A percentile compares a stretch with the other conserved stretches of the same genome.
Evolutionary conservation across 2,329 filamentous ascomycete species (phyloP).

Genomic region (Cordyceps javanica): DNA sequence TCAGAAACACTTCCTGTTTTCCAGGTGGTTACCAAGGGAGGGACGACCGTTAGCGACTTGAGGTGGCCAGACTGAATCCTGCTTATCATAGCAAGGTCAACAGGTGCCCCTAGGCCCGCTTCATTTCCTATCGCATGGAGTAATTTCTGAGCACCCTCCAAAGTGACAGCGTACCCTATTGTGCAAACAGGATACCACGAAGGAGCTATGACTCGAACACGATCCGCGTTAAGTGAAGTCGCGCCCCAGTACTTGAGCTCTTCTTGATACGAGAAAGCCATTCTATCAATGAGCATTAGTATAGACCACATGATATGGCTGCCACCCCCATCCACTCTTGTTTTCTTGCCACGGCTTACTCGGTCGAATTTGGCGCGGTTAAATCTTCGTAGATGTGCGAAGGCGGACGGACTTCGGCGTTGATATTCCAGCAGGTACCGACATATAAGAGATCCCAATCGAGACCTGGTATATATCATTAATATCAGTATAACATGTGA

Average conservation of each 20-base stretch:
- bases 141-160: background rate
- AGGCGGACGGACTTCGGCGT: background rate
- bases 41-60: background rate
- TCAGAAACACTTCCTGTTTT: background rate
- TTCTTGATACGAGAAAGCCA: background rate
- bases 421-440: background rate
- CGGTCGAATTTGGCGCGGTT: background rate
- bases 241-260: slow-evolving; percentile 1
- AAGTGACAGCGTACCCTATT: background rate
- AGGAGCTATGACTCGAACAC: background rate
- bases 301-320: background rate
- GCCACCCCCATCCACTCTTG: background rate
- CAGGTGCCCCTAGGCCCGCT: background rate
- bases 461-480: background rate
- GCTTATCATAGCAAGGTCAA: background rate
- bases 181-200: slow-evolving; percentile 1
- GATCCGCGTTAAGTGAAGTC: background rate
- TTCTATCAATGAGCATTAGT: background rate
- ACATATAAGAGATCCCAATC: background rate
- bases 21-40: background rate
- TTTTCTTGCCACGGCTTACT: background rate
- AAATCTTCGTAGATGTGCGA: background rate
- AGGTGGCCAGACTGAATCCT: background rate
- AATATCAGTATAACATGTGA: too few species aligned
- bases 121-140: background rate